Conservation (phyloP, 345 rosid genomes). For the Sapria himalayana region DNA sequence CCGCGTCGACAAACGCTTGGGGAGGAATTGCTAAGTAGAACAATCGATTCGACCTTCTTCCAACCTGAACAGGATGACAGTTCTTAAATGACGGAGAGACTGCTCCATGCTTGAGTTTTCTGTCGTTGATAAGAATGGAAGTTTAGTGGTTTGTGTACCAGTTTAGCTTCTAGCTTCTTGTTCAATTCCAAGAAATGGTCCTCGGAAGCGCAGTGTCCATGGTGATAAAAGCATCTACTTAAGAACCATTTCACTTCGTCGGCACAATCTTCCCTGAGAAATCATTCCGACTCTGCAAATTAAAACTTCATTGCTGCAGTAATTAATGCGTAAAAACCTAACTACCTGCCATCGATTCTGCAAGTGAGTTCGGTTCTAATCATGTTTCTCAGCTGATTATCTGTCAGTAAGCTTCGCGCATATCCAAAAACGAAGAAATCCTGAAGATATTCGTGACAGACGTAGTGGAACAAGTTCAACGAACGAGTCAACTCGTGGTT, state of each 20-base stretch:
- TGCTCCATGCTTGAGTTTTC: too few relatives aligned
- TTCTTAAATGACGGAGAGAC: too few relatives aligned
- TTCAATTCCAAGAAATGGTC: constrained; percentile 48
- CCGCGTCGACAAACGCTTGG: constrained; percentile 70
- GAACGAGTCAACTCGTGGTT: too few relatives aligned
- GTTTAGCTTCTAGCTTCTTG: constrained; percentile 57
- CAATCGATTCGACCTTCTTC: constrained; percentile 48
- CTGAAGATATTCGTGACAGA: too few relatives aligned
- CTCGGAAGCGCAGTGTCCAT: constrained; percentile 63
- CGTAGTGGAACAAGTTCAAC: too few relatives aligned
- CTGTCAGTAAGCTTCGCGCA: constrained; percentile 54
- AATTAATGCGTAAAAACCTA: neutral
- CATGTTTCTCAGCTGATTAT: constrained; percentile 56
- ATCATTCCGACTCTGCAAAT: neutral
- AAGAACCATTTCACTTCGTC: constrained; percentile 73
- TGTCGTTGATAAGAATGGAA: neutral
- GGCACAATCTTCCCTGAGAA: constrained; percentile 58
- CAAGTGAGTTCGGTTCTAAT: constrained; percentile 65
- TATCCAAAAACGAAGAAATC: constrained; percentile 57
- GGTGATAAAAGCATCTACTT: constrained; percentile 62
- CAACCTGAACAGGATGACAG: too few relatives aligned
- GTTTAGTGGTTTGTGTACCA: constrained; percentile 17
- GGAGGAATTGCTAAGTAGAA: constrained; percentile 84
- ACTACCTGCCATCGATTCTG: constrained; percentile 63
- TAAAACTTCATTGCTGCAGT: neutral